These are phyloP conservation scores for Microbotryomycetes sp. DNA, from an alignment of 1,284 basidiomycete genomes.

Conservation along the genomic window DNA sequence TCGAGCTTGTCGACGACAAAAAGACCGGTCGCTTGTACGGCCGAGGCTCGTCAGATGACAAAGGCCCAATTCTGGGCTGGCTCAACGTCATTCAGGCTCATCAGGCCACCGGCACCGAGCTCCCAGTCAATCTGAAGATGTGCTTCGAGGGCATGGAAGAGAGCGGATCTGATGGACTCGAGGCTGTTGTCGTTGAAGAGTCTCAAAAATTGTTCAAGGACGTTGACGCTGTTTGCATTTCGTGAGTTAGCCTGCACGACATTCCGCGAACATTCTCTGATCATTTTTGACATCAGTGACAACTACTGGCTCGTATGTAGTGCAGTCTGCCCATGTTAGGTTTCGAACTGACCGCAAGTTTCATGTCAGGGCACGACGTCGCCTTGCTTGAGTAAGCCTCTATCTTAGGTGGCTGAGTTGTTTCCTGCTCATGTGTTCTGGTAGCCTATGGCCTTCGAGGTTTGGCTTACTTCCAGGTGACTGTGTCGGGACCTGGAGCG, in stretches of 20 bases:
- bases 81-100: constrained; percentile 87
- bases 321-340: neutral
- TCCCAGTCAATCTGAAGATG: constrained; percentile 90
- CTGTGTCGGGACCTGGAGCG: constrained; percentile 71
- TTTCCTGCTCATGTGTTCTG: too few relatives aligned
- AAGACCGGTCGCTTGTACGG: constrained; percentile 71
- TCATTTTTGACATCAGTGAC: constrained; percentile 10
- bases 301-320: constrained; percentile 31
- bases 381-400: constrained; percentile 37
- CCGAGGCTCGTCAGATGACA: constrained; percentile 86
- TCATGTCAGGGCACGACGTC: constrained; percentile 42
- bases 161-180: constrained; percentile 84
- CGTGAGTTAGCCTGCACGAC: constrained; percentile 16
- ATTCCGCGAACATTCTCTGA: constrained; percentile 7
- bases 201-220: constrained; percentile 78
- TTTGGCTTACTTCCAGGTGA: constrained; percentile 79
- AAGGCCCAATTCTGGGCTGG: constrained; percentile 72
- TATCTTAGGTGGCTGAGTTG: too few relatives aligned
- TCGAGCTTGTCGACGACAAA: constrained; percentile 63
- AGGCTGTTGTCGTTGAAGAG: constrained; percentile 79
- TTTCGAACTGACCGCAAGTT: constrained; percentile 9
- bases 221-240: constrained; percentile 90
- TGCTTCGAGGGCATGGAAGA: constrained; percentile 99
- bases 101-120: constrained; percentile 56
- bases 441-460: constrained; percentile 58